A percentile compares a stretch with the other conserved stretches of the same genome.
Evolutionary conservation across 441 rosid genomes (phyloP).

Genomic region (Erysimum pusillum): DNA sequence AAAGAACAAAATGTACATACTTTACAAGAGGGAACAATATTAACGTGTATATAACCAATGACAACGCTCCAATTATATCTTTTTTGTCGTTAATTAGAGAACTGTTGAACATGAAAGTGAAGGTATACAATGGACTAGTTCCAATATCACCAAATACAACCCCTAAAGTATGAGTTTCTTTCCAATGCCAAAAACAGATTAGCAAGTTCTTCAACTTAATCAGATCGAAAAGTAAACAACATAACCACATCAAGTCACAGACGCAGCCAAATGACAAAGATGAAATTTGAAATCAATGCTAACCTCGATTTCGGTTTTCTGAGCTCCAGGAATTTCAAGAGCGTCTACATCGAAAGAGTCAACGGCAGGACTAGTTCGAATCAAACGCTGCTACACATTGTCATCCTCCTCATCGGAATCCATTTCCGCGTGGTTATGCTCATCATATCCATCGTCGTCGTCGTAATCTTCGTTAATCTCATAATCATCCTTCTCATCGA

Average conservation of each 20-base stretch:
- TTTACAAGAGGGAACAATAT: conserved; percentile 87
- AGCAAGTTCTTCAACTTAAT: conserved; percentile 21
- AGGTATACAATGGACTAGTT: conserved; percentile 94
- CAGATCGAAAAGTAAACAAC: conserved; percentile 2
- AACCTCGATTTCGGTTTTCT: conserved; percentile 80
- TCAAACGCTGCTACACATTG: conserved; percentile 76
- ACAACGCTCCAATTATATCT: conserved; percentile 90
- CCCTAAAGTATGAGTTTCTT: conserved; percentile 76
- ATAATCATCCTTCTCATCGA: conserved; percentile 80
- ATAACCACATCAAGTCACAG: background rate
- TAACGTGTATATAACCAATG: conserved; percentile 84
- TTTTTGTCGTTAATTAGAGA: conserved; percentile 82
- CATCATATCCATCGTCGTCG: conserved; percentile 57
- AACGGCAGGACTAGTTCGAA: conserved; percentile 91
- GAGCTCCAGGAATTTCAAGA: conserved; percentile 86
- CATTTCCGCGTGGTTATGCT: conserved; percentile 46
- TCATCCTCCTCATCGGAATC: conserved; percentile 82
- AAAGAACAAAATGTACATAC: conserved; percentile 90
- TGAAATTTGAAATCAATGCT: background rate
- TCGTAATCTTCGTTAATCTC: conserved; percentile 50
- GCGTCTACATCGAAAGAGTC: conserved; percentile 98
- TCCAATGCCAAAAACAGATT: conserved; percentile 53
- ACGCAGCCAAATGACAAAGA: conserved; percentile 8
- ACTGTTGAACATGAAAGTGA: conserved; percentile 88
- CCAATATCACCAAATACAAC: conserved; percentile 99